Base-by-base conservation (phyloP, 2,329 filamentous ascomycete species). In the Aphanocladium album region DNA sequence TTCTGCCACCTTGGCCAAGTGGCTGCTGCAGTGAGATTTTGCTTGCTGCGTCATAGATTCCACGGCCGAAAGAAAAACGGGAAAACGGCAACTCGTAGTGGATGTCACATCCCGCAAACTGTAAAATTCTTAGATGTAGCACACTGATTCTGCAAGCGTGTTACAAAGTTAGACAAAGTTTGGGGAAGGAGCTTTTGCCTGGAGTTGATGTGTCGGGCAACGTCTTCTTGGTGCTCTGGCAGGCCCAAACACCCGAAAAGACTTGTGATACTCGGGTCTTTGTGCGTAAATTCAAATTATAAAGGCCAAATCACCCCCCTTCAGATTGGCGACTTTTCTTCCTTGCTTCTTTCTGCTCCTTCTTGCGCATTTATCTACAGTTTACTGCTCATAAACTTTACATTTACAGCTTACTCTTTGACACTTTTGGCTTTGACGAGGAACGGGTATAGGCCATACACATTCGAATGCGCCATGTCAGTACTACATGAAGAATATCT, bases 401-500 rank as follows among this genome's bases (percentile, higher is more conserved):
- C 30, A 30, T 30, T 9, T 30, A 30, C 30, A 9, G 5, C 30
- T 30, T 30, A 30, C 30, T 9, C 30, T 30, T 30, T 30, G 30
- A 9, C 5, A 30, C 30, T 30, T 51, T 53, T 27, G 19, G 7
- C 23, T 30, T 33, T 43, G 5, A 12, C 27, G 17, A 47, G 25
- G 19, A 33, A 16, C 19, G 19, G 17, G 33, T 23, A 3, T 46
- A 11, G 9, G 19, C 19, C 16, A 41, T 25, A 12, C 27, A 30
- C n/a, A 25, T 17, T 23, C 27, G 3, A 11, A 25, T 4, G 17
- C 43, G 23, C 12, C 50, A 60, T 60, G 58, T 37, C 58, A 19
- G 23, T 2, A 1, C 21, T 60, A 14, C 51, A 54, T 17, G 51
- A 60, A 12, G 58, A 60, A 25, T 60, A 60, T 16, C 49, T 55